Percentiles rank a stretch among this genome's conserved stretches.
Evolutionary conservation across 805 yeast species (phyloP).

Genomic region (Ogataea zsoltii): DNA sequence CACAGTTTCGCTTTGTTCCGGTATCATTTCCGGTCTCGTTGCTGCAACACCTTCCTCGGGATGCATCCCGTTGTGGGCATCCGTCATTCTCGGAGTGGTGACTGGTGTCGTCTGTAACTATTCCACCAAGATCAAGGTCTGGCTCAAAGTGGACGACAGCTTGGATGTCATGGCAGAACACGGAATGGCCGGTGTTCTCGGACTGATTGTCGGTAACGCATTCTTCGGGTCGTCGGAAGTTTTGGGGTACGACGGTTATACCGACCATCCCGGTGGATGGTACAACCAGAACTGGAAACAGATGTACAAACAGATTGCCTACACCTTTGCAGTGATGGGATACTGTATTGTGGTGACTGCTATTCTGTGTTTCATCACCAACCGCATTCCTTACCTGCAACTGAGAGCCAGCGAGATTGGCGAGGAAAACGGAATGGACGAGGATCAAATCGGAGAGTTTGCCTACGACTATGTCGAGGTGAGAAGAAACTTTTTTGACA

Average conservation of each 20-base stretch:
- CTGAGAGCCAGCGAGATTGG: constrained; percentile 82
- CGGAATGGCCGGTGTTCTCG: constrained; percentile 93
- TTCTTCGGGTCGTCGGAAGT: constrained; percentile 86
- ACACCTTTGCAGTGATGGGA: constrained; percentile 70
- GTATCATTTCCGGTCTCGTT: constrained; percentile 91
- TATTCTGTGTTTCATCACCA: constrained; percentile 67
- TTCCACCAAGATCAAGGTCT: constrained; percentile 81
- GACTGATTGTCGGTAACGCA: constrained; percentile 78
- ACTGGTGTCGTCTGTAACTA: constrained; percentile 87
- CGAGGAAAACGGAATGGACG: constrained; percentile 90
- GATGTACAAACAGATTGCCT: constrained; percentile 86
- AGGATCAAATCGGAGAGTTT: constrained; percentile 96
- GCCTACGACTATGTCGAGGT: constrained; percentile 99
- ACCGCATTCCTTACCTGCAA: constrained; percentile 78
- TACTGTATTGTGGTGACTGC: constrained; percentile 78
- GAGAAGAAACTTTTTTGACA: constrained; percentile 78
- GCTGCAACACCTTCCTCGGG: constrained; percentile 98
- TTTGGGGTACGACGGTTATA: constrained; percentile 84
- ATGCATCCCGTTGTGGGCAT: constrained; percentile 86
- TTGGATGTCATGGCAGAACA: constrained; percentile 98
- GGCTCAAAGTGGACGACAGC: constrained; percentile 84
- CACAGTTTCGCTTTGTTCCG: constrained; percentile 93
- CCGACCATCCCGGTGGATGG: constrained; percentile 92
- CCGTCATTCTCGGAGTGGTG: constrained; percentile 77
- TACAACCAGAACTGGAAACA: constrained; percentile 87